These are phyloP conservation scores for Poronia punctata DNA, from an alignment of 495 filamentous ascomycete species.

Conservation along the genomic window DNA sequence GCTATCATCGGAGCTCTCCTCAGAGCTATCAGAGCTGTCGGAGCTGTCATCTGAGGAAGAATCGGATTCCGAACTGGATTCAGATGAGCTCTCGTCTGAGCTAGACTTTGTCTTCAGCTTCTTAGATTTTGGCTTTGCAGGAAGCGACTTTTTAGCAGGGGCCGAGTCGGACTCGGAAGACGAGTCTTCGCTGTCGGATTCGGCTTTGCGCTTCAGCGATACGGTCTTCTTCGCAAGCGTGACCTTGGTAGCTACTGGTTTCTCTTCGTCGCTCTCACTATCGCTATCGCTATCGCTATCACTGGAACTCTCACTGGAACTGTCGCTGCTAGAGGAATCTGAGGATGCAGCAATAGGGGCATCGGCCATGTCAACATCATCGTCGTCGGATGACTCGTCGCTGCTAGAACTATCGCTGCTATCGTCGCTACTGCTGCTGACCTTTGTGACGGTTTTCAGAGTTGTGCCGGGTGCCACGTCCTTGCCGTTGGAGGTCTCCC, in stretches of 20 bases:
- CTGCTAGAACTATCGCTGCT: constrained; percentile 18
- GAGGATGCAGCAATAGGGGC: constrained; percentile 34
- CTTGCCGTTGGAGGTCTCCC: constrained; percentile 33
- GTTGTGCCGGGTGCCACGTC: constrained; percentile 23
- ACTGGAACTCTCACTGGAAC: constrained; percentile 41
- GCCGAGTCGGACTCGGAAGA: constrained; percentile 33
- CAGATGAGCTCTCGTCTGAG: constrained; percentile 9
- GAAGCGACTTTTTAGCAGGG: no score
- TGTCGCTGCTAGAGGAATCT: constrained; percentile 38
- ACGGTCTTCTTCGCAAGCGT: constrained; percentile 26
- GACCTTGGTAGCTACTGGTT: constrained; percentile 26
- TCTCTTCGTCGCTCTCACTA: constrained; percentile 54
- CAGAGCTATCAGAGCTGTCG: constrained; percentile 30
- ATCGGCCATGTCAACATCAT: constrained; percentile 56
- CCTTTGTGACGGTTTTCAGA: constrained; percentile 31
- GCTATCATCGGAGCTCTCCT: constrained; percentile 35
- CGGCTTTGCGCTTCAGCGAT: constrained; percentile 59
- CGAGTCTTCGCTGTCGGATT: constrained; percentile 40
- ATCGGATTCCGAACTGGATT: constrained; percentile 20
- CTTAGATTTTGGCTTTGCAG: constrained; percentile 22
- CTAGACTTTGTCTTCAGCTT: constrained; percentile 18
- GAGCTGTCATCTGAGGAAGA: constrained; percentile 19
- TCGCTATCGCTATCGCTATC: constrained; percentile 33
- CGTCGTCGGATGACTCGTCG: constrained; percentile 22
- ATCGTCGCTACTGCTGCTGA: constrained; percentile 34